Base-by-base conservation (phyloP, 192 early-diverging fungal species). In the Coemansia sp. region DNA sequence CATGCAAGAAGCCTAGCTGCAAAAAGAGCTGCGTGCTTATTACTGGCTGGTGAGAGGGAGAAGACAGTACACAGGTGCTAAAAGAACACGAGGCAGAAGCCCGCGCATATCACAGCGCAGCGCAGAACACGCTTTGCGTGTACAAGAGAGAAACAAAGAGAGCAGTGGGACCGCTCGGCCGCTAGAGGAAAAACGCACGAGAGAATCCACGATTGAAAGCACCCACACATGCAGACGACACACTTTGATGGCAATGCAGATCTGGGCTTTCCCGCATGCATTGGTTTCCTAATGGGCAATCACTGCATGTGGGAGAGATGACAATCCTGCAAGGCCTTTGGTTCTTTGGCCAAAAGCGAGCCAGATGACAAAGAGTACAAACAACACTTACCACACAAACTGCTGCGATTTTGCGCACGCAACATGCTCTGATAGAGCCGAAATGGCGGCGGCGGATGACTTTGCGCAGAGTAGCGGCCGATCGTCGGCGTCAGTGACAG, bases 361-460 rank as follows among this genome's bases (percentile, higher is more conserved):
- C 17, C 50, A 52, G n/a, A 25, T 17, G 51, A 27, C 36, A 25
- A 31, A 31, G 27, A 17, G 4, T 9, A 6, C 25, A 32, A 21
- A 23, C 24, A 22, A 24, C 30, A 75, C 79, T 82, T 82, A 82
- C 79, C 79, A 71, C 60, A 58, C 42, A 32, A 65, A 82, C 65
- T 75, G 39, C 14, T 46, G 64, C 32, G 74, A 64, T 57, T 82
- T 82, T 64, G 79, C 68, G 61, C 73, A 74, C 14, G 70, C 79
- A 42, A 82, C 79, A 51, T 82, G 79, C n/a, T 64, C 74, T 6
- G 79, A 76, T 29, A 82, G 61, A 39, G 74, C 31, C 71, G 66
- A 60, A 61, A 17, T 21, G 2, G 46, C 60, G 17, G 24, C 60
- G 33, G 23, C 59, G 5, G 36, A n/a, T 30, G 51, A 53, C 53